Evolutionary conservation across 2,329 filamentous ascomycete species (phyloP).

Genomic region (Apiospora phragmitis): DNA sequence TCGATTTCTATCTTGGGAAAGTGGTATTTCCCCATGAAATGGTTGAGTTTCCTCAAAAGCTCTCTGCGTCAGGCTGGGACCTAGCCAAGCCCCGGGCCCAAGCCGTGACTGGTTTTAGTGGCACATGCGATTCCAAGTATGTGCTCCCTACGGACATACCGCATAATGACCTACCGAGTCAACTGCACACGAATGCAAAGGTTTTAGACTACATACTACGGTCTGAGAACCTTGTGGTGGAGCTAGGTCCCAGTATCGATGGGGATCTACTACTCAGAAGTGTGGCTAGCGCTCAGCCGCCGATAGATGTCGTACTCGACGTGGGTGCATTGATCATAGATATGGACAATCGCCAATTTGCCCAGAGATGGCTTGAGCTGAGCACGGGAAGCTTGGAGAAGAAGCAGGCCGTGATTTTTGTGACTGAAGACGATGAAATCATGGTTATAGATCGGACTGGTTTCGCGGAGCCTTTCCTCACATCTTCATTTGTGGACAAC

Average conservation of each 20-base stretch:
- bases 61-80: slow-evolving; percentile 70
- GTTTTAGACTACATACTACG: slow-evolving; percentile 62
- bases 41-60: slow-evolving; percentile 62
- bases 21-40: slow-evolving; percentile 63
- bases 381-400: slow-evolving; percentile 17
- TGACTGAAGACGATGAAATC: slow-evolving; percentile 55
- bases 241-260: slow-evolving; percentile 6
- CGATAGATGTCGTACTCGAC: slow-evolving; percentile 61
- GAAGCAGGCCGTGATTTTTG: slow-evolving; percentile 54
- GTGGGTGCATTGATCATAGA: slow-evolving; percentile 72
- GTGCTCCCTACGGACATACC: slow-evolving; percentile 56
- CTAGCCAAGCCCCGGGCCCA: slow-evolving; percentile 48
- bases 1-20: slow-evolving; percentile 64
- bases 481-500: slow-evolving; percentile 58
- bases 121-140: slow-evolving; percentile 64
- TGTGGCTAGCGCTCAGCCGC: neutral
- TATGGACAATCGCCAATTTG: slow-evolving; percentile 55
- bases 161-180: slow-evolving; percentile 54
- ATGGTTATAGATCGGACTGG: slow-evolving; percentile 52
- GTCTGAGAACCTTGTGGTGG: slow-evolving; percentile 46
- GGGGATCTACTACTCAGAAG: neutral
- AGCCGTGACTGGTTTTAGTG: slow-evolving; percentile 66
- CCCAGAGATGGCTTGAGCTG: slow-evolving; percentile 51
- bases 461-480: slow-evolving; percentile 48
- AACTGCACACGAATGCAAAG: slow-evolving; percentile 66